Percentiles rank a stretch among this genome's conserved stretches.
phyloP scores from a whole-genome alignment of 768 basidiomycete genomes.

The Serpula lacrymans region DNA sequence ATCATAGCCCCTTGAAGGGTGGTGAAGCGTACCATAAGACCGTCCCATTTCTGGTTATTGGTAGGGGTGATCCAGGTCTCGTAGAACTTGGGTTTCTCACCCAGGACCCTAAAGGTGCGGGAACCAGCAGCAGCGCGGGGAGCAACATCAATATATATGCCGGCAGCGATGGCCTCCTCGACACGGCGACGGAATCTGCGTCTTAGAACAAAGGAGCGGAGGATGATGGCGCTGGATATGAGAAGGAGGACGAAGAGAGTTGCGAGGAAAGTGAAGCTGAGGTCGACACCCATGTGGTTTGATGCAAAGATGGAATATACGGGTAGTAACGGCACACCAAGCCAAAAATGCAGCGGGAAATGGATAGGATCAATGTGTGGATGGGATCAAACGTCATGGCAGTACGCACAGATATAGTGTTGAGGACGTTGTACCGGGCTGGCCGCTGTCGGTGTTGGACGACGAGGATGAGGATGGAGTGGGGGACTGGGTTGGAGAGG shows the following conservation, averaged over 20 bases:
- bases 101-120: slow-evolving; percentile 39
- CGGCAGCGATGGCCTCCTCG: slow-evolving; percentile 51
- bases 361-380: background rate
- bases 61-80: slow-evolving; percentile 44
- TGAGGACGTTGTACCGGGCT: slow-evolving; percentile 10
- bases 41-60: too few relatives aligned
- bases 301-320: background rate
- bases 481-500: background rate
- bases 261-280: slow-evolving; percentile 69
- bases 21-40: slow-evolving; percentile 41
- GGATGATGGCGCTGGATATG: slow-evolving; percentile 60
- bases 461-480: background rate
- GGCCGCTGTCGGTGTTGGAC: background rate
- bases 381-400: background rate
- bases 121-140: slow-evolving; percentile 21
- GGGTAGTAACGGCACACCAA: background rate
- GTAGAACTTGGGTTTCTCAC: slow-evolving; percentile 48
- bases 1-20: too few relatives aligned
- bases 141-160: slow-evolving; percentile 37
- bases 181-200: slow-evolving; percentile 53
- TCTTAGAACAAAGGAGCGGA: slow-evolving; percentile 60
- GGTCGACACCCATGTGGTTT: slow-evolving; percentile 8
- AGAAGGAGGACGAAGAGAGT: slow-evolving; percentile 66
- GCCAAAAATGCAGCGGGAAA: too few relatives aligned
- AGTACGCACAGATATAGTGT: slow-evolving; percentile 27